Evolutionary conservation across 495 filamentous ascomycete species (phyloP).

Genomic region (Bathelium albidoporum): DNA sequence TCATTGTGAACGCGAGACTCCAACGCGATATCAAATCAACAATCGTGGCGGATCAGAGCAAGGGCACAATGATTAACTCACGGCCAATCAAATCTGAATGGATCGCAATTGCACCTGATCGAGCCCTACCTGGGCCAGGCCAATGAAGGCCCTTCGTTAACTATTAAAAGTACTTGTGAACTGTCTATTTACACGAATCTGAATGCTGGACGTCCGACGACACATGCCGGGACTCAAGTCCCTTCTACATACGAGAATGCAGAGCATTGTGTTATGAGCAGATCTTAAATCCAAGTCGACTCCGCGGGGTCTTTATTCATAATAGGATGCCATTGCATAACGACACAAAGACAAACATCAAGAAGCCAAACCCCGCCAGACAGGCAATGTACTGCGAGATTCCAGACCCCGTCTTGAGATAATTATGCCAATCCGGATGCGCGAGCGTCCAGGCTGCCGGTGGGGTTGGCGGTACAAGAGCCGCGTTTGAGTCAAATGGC

Average conservation of each 20-base stretch:
- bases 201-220: background rate
- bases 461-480: background rate
- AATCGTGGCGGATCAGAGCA: too few species aligned
- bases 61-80: too few species aligned
- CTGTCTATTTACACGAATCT: background rate
- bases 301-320: background rate
- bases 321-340: constrained; percentile 1
- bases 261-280: background rate
- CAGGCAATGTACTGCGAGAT: background rate
- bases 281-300: background rate
- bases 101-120: too few species aligned
- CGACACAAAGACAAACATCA: background rate
- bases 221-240: background rate
- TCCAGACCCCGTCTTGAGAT: background rate
- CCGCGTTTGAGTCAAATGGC: background rate
- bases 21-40: too few species aligned
- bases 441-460: background rate
- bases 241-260: too few species aligned
- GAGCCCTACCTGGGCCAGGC: too few species aligned
- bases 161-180: background rate
- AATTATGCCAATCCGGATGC: constrained; percentile 1
- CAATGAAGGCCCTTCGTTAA: background rate
- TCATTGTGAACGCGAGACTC: too few species aligned
- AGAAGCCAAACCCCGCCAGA: background rate
- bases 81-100: too few species aligned